Evolutionary conservation across 2,329 filamentous ascomycete species (phyloP), one percentile per base, ranked within the genome.

Genomic region (Aspergillus cejpii): DNA sequence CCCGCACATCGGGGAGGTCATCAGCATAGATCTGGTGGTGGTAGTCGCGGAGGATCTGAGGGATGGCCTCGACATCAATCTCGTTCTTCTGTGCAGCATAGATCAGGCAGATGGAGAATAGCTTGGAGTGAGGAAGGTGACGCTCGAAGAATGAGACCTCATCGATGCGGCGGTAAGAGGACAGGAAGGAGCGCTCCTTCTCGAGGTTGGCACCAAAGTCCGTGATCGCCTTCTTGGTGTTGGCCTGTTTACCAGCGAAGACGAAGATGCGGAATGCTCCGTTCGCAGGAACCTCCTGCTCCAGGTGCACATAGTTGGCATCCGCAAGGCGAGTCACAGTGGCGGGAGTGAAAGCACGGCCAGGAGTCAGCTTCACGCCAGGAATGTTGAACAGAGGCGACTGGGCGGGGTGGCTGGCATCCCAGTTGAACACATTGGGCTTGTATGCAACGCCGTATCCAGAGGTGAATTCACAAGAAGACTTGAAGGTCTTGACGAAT

Each of bases 401-500:
- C 58, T 84, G 75, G 11, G 84, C 86, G 1, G 80, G 74, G 67
- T 95, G 89, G 3, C 72, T 71, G 0, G 79, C 66, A 7, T 84
- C 85, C 87, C 88, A 94, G 70, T 94, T 95, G 67, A 94, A 76
- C 23, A 78, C 69, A 67, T 94, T 96, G 43, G 85, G 76, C 52
- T 83, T 78, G 71, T 95, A 95, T 23, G 82, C 84, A 17, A 95
- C 88, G 48, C 90, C 90, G 63, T 94, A 95, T 46, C 90, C 90
- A 52, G 85, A 89, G 8, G 89, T 95, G 67, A 95, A 94, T 60
- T 92, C 88, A 73, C 89, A 95, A 23, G 82, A 81, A 45, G 87
- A 86, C 65, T 95, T 95, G 75, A 95, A 95, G 0, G 84, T 88
- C 70, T 84, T 84, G 62, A 94, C 80, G 63, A 96, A 95, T 8